Conservation (phyloP, 83 land plant genomes). For the Isoetes engelmannii region DNA sequence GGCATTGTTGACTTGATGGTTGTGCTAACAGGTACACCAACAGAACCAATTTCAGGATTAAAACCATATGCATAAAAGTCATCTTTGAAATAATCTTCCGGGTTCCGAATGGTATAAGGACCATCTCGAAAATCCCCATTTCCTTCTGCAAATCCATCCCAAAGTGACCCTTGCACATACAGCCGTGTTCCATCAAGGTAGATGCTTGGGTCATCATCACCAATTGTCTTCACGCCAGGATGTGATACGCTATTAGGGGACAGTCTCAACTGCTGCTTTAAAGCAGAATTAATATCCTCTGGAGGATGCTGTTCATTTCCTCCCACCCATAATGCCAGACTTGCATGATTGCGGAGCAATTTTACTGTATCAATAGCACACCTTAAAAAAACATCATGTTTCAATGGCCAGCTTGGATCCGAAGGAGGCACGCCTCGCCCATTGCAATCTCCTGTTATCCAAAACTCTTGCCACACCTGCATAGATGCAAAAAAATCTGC, state of each 20-base stretch:
- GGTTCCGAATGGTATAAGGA: constrained; percentile 84
- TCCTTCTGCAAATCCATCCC: constrained; percentile 96
- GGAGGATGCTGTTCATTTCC: constrained; percentile 96
- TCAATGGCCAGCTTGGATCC: constrained; percentile 77
- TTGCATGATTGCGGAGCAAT: constrained; percentile 80
- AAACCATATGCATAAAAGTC: constrained; percentile 75
- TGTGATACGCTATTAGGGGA: constrained; percentile 39
- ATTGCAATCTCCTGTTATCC: constrained; percentile 95
- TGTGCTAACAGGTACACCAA: constrained; percentile 89
- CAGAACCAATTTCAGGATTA: constrained; percentile 93
- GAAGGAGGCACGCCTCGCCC: constrained; percentile 82
- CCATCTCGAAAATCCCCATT: constrained; percentile 87
- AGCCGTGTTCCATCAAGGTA: constrained; percentile 84
- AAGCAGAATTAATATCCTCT: constrained; percentile 59
- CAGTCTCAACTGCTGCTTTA: constrained; percentile 45
- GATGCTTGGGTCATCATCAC: constrained; percentile 55
- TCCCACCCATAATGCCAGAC: constrained; percentile 96
- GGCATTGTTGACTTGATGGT: constrained; percentile 91
- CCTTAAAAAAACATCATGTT: constrained; percentile 69
- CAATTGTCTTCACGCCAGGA: background rate
- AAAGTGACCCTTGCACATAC: constrained; percentile 85
- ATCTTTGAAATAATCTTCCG: constrained; percentile 76
- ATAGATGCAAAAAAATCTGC: background rate
- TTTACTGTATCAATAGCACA: constrained; percentile 92
- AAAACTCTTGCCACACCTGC: constrained; percentile 98